Evolutionary conservation across 352 stramenopile species (phyloP).

Genomic region (Saprolegnia diclina): DNA sequence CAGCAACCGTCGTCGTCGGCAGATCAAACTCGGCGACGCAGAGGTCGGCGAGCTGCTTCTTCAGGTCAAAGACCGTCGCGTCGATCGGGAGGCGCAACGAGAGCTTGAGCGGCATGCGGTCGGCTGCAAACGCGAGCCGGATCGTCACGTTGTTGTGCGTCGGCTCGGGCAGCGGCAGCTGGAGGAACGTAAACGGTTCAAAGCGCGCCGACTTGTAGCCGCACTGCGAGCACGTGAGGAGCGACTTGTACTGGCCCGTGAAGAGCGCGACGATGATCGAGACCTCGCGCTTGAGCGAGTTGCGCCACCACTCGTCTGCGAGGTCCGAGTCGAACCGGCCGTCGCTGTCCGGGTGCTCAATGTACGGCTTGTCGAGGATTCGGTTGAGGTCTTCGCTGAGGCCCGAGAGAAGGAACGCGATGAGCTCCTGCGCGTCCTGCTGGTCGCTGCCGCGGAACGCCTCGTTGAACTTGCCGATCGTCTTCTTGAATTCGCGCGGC

Average conservation of each 20-base stretch:
- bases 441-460: constrained; percentile 96
- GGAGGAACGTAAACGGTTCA: constrained; percentile 90
- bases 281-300: constrained; percentile 96
- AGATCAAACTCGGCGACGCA: constrained; percentile 69
- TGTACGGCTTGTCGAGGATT: constrained; percentile 94
- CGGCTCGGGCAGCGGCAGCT: constrained; percentile 80
- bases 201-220: constrained; percentile 92
- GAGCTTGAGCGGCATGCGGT: constrained; percentile 69
- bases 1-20: constrained; percentile 49
- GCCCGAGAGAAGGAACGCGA: constrained; percentile 94
- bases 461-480: constrained; percentile 92
- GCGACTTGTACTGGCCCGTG: constrained; percentile 98
- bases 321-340: constrained; percentile 96
- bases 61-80: constrained; percentile 80
- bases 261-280: constrained; percentile 99
- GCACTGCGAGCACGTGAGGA: constrained; percentile 94
- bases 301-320: constrained; percentile 98
- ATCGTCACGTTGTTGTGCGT: constrained; percentile 82
- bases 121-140: constrained; percentile 64
- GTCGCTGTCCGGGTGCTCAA: constrained; percentile 96
- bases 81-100: constrained; percentile 75
- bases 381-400: constrained; percentile 98
- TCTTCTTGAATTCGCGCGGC: constrained; percentile 91
- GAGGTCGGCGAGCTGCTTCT: constrained; percentile 77
- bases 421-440: constrained; percentile 97